Evolutionary conservation across 2,329 filamentous ascomycete species (phyloP).

Genomic region (Escovopsis sp.): DNA sequence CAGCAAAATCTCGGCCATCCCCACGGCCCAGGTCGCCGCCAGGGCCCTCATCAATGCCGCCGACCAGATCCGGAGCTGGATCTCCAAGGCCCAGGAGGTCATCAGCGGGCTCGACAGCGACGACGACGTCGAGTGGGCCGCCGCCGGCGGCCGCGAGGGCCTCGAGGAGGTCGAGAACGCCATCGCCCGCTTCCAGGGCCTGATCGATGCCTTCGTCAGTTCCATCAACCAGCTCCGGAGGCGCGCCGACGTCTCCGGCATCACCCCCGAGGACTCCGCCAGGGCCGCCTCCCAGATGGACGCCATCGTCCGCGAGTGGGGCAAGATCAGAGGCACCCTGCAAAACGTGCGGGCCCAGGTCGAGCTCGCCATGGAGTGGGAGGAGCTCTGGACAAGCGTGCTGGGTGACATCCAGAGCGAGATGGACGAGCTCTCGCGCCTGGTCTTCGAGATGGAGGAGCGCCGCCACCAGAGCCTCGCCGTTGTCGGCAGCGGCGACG

Average conservation of each 20-base stretch:
- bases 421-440: slow-evolving; percentile 58
- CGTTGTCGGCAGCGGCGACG: slow-evolving; percentile 45
- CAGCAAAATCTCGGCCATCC: slow-evolving; percentile 69
- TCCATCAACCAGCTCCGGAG: slow-evolving; percentile 87
- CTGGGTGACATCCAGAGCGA: slow-evolving; percentile 87
- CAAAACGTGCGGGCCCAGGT: slow-evolving; percentile 77
- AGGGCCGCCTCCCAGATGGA: slow-evolving; percentile 82
- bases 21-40: slow-evolving; percentile 71
- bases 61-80: slow-evolving; percentile 89
- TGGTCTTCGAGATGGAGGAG: slow-evolving; percentile 98
- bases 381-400: slow-evolving; percentile 89
- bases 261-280: slow-evolving; percentile 57
- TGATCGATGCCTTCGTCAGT: slow-evolving; percentile 83
- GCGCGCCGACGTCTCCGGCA: slow-evolving; percentile 57
- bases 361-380: slow-evolving; percentile 97
- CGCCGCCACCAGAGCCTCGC: slow-evolving; percentile 69
- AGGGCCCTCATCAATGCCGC: slow-evolving; percentile 74
- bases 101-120: slow-evolving; percentile 82
- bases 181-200: slow-evolving; percentile 69
- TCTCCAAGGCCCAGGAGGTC: slow-evolving; percentile 79
- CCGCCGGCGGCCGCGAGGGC: slow-evolving; percentile 68
- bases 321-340: slow-evolving; percentile 61
- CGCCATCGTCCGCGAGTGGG: slow-evolving; percentile 69
- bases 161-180: slow-evolving; percentile 59
- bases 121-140: slow-evolving; percentile 96